These are phyloP conservation scores for Pseudogymnoascus sp. DNA, from an alignment of 2,329 filamentous ascomycete species.

Conservation along the genomic window DNA sequence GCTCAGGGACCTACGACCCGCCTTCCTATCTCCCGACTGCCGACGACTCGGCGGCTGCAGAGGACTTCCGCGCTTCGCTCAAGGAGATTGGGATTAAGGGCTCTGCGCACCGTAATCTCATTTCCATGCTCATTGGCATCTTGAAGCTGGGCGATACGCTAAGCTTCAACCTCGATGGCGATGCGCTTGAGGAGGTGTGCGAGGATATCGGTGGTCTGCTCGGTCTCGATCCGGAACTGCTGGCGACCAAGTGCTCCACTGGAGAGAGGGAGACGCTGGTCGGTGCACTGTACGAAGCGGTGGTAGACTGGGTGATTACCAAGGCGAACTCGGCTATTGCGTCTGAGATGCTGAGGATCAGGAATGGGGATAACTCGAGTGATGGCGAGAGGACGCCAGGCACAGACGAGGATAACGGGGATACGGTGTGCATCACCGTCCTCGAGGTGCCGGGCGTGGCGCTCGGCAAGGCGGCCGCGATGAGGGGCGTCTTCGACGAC, in stretches of 20 bases:
- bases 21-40: constrained; percentile 85
- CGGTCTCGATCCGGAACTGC: constrained; percentile 76
- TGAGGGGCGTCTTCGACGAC: constrained; percentile 90
- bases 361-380: constrained; percentile 58
- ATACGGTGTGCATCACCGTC: constrained; percentile 83
- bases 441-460: constrained; percentile 74
- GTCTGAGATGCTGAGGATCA: constrained; percentile 60
- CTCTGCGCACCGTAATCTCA: constrained; percentile 67
- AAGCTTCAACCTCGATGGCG: constrained; percentile 75
- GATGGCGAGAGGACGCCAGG: constrained; percentile 57
- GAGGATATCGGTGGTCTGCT: constrained; percentile 84
- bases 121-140: constrained; percentile 77
- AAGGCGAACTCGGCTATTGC: constrained; percentile 84
- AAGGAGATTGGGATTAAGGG: constrained; percentile 95
- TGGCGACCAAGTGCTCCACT: constrained; percentile 70
- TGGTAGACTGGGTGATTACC: constrained; percentile 88
- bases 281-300: constrained; percentile 79
- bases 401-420: constrained; percentile 62
- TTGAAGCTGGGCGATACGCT: constrained; percentile 88
- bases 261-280: constrained; percentile 78
- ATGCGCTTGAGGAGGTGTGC: constrained; percentile 75
- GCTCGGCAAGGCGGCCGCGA: constrained; percentile 77
- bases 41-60: constrained; percentile 84
- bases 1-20: constrained; percentile 76
- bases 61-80: constrained; percentile 80